A percentile compares a stretch with the other conserved stretches of the same genome.
phyloP scores from a whole-genome alignment of 257 asterid species.

The Haberlea rhodopensis region DNA sequence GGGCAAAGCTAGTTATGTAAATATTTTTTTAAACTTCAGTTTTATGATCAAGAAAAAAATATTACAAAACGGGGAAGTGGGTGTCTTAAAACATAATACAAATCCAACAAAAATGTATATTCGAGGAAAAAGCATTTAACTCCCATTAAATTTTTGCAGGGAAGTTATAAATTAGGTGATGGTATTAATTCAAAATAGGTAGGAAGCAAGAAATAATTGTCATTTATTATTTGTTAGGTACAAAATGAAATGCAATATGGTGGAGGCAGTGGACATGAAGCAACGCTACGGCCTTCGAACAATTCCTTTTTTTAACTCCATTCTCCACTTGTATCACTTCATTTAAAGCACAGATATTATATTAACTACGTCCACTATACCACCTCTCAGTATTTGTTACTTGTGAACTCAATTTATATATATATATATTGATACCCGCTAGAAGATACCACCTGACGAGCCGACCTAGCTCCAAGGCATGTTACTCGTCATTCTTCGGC shows the following conservation, averaged over 20 bases:
- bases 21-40: too few species aligned
- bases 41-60: too few species aligned
- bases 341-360: not conserved
- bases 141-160: slow-evolving; percentile 20
- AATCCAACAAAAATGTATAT: slow-evolving; percentile 27
- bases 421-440: too few species aligned
- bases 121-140: slow-evolving; percentile 26
- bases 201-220: slow-evolving; percentile 26
- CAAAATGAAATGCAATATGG: slow-evolving; percentile 26
- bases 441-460: too few species aligned
- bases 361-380: too few species aligned
- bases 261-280: slow-evolving; percentile 22
- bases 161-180: slow-evolving; percentile 27
- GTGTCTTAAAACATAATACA: slow-evolving; percentile 10
- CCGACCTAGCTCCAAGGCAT: too few species aligned
- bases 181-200: slow-evolving; percentile 27
- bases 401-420: too few species aligned
- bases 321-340: not conserved
- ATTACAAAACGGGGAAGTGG: slow-evolving; percentile 12
- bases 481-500: too few species aligned
- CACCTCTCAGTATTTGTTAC: too few species aligned
- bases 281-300: slow-evolving; percentile 22
- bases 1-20: too few species aligned
- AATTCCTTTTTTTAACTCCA: not conserved
- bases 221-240: slow-evolving; percentile 54